Conservation (phyloP, 1,284 basidiomycete genomes). For the Violaceomyces palustris region DNA sequence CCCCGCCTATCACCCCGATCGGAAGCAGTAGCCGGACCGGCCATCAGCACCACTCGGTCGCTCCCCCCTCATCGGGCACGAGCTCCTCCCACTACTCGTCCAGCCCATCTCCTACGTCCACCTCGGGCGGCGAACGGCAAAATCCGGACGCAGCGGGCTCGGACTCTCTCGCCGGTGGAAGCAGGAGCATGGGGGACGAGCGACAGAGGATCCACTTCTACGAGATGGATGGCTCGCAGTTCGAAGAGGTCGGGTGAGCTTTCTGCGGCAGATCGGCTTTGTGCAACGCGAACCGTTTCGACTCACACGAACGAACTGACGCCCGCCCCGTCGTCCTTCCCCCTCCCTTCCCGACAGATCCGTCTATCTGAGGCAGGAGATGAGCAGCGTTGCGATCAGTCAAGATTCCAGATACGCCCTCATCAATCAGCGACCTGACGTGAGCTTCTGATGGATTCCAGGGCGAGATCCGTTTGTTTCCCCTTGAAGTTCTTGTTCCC, state of each 20-base stretch:
- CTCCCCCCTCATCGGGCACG: not conserved
- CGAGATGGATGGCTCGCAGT: slow-evolving; percentile 63
- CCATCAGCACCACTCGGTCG: not conserved
- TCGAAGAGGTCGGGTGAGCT: slow-evolving; percentile 50
- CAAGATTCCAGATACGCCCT: slow-evolving; percentile 79
- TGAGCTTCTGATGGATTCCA: not conserved
- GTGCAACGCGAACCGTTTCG: too few relatives aligned
- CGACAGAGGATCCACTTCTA: slow-evolving; percentile 67
- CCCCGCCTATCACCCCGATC: slow-evolving; percentile 3
- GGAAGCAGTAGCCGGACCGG: too few relatives aligned
- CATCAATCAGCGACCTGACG: slow-evolving; percentile 63
- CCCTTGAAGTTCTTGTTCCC: too few relatives aligned
- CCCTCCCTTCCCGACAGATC: too few relatives aligned
- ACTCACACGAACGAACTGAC: too few relatives aligned
- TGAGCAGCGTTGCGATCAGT: slow-evolving; percentile 66
- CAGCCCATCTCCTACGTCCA: too few relatives aligned
- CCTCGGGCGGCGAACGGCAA: too few relatives aligned
- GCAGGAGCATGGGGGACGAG: slow-evolving; percentile 52
- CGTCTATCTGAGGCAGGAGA: slow-evolving; percentile 63
- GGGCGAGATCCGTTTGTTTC: not conserved
- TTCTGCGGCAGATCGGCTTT: slow-evolving; percentile 2
- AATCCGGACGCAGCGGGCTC: too few relatives aligned
- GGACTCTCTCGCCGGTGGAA: slow-evolving; percentile 53
- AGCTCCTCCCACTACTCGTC: too few relatives aligned
- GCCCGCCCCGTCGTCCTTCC: too few relatives aligned